Base-by-base conservation (phyloP, 2,329 filamentous ascomycete species). In the Alternaria infectoria region DNA sequence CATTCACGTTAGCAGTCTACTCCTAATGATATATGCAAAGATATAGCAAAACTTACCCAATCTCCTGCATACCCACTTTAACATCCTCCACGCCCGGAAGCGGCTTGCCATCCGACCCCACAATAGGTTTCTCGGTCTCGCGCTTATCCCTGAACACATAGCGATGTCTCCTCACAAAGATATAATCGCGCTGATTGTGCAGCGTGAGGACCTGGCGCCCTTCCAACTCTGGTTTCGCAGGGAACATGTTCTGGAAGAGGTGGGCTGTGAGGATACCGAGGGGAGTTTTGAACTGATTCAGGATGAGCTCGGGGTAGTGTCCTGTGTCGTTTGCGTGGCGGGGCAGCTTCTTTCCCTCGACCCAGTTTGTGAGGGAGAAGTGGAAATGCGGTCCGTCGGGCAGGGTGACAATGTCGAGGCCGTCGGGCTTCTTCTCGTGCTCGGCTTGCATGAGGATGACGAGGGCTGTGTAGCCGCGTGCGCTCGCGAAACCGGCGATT, bases 261-360 rank as follows among this genome's bases (percentile, higher is more conserved):
- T 93, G 76, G 9, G 94, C 95, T 0, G 94, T 93, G 43, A 98
- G 84, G 10, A 97, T 85, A 81, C 96, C 96, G 2, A 99, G 86
- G 0, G 95, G 93, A 0, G 96, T 99, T 74, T 92, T 91, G 85
- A 99, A 99, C 78, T 96, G 95, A 81, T 98, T 98, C 55, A 97
- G 86, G 36, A 97, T 86, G 26, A 97, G 85, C 81, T 97, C 95
- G 1, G 94, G 93, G 75, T 93, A 93, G 81, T 97, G 94, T 52
- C 92, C 91, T 1, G 95, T 97, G 54, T 75, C 88, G 69, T 94
- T 95, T 81, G 89, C 96, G 78, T 99, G 95, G 2, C 95, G 94
- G 0, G 93, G 93, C 13, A 99, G 86, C 68, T 92, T 92, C 77
- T 91, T 92, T 54, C 93, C 93, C 72, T 96, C 92, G 36, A 97